phyloP scores from a whole-genome alignment of 1,284 basidiomycete species.

The Pseudozyma tsukubaensis region DNA sequence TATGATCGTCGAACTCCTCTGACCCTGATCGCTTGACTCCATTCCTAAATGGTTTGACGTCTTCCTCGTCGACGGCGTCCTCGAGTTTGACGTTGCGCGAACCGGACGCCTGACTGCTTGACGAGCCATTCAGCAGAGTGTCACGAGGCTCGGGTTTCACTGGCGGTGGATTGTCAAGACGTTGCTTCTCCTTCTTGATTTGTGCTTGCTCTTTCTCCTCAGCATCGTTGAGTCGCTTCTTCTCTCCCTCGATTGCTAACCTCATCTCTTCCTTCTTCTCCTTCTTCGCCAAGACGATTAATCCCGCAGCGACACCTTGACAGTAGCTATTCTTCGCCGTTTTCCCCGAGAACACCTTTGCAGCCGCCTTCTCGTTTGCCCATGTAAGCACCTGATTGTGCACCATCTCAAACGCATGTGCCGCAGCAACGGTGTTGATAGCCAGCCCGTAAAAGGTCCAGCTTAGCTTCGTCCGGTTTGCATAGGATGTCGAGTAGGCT shows the following conservation, averaged over 20 bases:
- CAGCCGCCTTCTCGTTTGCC: slow-evolving; percentile 26
- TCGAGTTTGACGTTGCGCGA: slow-evolving; percentile 48
- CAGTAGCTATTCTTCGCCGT: slow-evolving; percentile 50
- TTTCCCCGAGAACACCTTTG: slow-evolving; percentile 24
- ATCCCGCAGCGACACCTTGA: slow-evolving; percentile 37
- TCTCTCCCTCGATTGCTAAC: slow-evolving; percentile 47
- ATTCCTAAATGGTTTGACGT: slow-evolving; percentile 28
- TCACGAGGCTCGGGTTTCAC: slow-evolving; percentile 4
- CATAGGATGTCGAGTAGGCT: slow-evolving; percentile 41
- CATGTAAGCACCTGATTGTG: slow-evolving; percentile 55
- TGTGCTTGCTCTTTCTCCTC: slow-evolving; percentile 19
- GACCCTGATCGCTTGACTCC: slow-evolving; percentile 28
- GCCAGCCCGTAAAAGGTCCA: slow-evolving; percentile 57
- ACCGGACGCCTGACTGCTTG: background rate
- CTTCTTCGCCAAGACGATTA: slow-evolving; percentile 45
- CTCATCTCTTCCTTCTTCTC: slow-evolving; percentile 54
- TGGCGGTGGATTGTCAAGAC: slow-evolving; percentile 19
- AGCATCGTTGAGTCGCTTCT: slow-evolving; percentile 35
- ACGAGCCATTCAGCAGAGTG: too few relatives aligned
- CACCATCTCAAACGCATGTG: slow-evolving; percentile 57
- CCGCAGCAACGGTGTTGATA: slow-evolving; percentile 55
- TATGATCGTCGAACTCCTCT: background rate
- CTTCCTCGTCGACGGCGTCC: slow-evolving; percentile 29
- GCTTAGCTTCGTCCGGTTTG: slow-evolving; percentile 33
- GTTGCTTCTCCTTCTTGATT: slow-evolving; percentile 24